Base-by-base conservation (phyloP, 371 early-diverging fungal species). In the Phascolomyces articulosus region DNA sequence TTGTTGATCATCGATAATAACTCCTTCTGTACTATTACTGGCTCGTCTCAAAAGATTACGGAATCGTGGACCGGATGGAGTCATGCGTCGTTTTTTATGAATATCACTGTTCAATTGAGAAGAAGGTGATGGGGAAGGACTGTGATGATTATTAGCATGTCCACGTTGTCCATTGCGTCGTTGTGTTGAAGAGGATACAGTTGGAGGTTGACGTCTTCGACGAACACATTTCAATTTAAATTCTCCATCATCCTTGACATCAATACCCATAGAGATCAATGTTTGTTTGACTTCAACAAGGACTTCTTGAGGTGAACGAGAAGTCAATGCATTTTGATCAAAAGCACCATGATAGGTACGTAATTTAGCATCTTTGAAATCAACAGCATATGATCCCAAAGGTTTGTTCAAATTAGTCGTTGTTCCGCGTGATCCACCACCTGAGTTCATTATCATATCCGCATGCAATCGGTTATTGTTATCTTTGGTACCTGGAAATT, bases 271-370 rank as follows among this genome's bases (percentile, higher is more conserved):
- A 6, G 79, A 62, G 44, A 84, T 69, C 21, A 93, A 68, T 0
- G 87, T 83, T 65, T 84, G 85, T 58, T 89, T 87, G 55, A 94
- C 84, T 47, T 90, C 86, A 23, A 77, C 73, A 59, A 93, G 85
- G 27, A 92, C 81, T 69, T 90, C 90, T 23, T 82, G 79, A 2
- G 94, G 94, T 18, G 87, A 78, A 38, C 89, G 78, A 7, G 89
- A 85, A n/a, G 92, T 91, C 55, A 94, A 70, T 2, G 91, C 91
- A 53, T 86, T 82, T 41, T 90, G 87, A 64, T 92, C 93, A 1
- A 93, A 90, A 10, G 91, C 92, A 51, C 94, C 94, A 58, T 90
- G 89, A 70, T 93, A 92, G 24, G 83, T 82, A 27, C 89, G 87
- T 65, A 94, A 80, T 70, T 91, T 87, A 60, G 76, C 72, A 34